Evolutionary conservation across 2,329 filamentous ascomycete species (phyloP).

Genomic region (Cadophora malorum): DNA sequence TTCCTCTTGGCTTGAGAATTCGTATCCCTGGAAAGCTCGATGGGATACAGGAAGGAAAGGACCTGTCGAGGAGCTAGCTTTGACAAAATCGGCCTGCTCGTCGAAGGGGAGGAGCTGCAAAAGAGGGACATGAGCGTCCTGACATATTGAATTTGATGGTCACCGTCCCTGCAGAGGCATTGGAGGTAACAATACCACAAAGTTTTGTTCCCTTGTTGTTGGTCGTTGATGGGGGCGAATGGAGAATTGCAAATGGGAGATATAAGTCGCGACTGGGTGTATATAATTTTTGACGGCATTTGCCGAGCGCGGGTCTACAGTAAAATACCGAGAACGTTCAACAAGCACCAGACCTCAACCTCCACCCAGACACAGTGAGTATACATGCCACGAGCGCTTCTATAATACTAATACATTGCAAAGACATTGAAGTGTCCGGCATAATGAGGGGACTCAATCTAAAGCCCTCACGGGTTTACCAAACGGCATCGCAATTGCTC

Average conservation of each 20-base stretch:
- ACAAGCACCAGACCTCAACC: not conserved
- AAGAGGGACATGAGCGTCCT: slow-evolving; percentile 68
- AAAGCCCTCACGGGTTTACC: slow-evolving; percentile 54
- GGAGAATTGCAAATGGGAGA: not conserved
- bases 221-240: slow-evolving; percentile 11
- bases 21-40: slow-evolving; percentile 27
- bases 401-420: not conserved
- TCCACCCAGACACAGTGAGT: not conserved
- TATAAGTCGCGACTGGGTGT: not conserved
- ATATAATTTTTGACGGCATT: slow-evolving; percentile 21
- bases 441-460: slow-evolving; percentile 45
- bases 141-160: slow-evolving; percentile 58
- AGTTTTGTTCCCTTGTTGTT: not conserved
- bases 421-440: not conserved
- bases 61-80: slow-evolving; percentile 49
- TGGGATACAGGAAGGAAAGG: slow-evolving; percentile 44
- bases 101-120: slow-evolving; percentile 58
- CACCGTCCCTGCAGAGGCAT: slow-evolving; percentile 38
- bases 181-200: slow-evolving; percentile 26
- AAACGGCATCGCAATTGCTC: slow-evolving; percentile 53
- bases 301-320: slow-evolving; percentile 10
- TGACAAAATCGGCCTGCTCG: slow-evolving; percentile 53
- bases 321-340: not conserved
- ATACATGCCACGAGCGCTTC: not conserved
- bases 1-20: slow-evolving; percentile 11